A percentile compares a stretch with the other conserved stretches of the same genome.
These are phyloP conservation scores for Leishmania turanica DNA, from an alignment of 208 protist species.

Conservation along the genomic window DNA sequence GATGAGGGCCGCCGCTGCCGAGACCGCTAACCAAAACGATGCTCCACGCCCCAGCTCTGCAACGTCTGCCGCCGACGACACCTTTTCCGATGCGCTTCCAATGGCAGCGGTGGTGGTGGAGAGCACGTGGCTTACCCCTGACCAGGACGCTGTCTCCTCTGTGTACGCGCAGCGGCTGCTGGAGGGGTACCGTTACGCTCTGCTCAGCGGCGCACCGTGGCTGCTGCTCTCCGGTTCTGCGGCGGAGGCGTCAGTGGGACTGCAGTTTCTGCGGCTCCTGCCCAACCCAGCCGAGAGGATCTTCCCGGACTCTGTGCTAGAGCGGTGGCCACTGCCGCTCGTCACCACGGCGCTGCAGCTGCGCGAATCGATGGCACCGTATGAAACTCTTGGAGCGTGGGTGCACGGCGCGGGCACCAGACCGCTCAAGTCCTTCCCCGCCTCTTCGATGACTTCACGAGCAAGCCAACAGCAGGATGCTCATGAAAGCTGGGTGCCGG, in stretches of 20 bases:
- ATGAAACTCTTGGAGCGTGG: slow-evolving; percentile 22
- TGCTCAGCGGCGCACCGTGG: slow-evolving; percentile 67
- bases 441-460: background rate
- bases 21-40: background rate
- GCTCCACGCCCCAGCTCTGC: background rate
- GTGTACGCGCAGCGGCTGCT: slow-evolving; percentile 46
- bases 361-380: slow-evolving; percentile 19
- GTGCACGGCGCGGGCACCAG: slow-evolving; percentile 14
- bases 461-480: background rate
- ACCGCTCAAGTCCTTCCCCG: slow-evolving; percentile 10
- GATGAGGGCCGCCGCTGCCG: background rate
- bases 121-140: slow-evolving; percentile 30
- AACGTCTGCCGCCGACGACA: background rate
- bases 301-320: slow-evolving; percentile 5
- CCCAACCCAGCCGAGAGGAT: slow-evolving; percentile 14
- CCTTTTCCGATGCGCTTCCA: slow-evolving; percentile 6
- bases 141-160: slow-evolving; percentile 23
- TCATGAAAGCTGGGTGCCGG: background rate
- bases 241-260: slow-evolving; percentile 30
- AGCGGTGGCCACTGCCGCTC: slow-evolving; percentile 14
- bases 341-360: slow-evolving; percentile 4
- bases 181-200: slow-evolving; percentile 49
- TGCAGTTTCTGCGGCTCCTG: slow-evolving; percentile 28
- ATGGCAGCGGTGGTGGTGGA: slow-evolving; percentile 45
- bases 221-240: slow-evolving; percentile 45